phyloP scores from a whole-genome alignment of 140 eudicot species.

The Flaveria floridana region DNA sequence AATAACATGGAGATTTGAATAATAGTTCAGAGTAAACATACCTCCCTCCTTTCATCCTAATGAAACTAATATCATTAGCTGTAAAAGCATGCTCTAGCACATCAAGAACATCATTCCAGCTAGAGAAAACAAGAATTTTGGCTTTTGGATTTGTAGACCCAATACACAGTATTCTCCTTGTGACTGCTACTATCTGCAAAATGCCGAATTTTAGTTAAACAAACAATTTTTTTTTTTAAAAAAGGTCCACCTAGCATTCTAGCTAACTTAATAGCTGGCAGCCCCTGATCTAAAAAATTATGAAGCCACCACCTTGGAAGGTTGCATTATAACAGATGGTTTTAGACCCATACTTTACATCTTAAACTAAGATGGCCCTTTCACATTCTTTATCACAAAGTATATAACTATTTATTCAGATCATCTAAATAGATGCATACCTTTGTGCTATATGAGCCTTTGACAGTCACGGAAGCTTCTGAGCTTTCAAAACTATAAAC shows the following conservation, averaged over 20 bases:
- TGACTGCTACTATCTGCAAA: constrained; percentile 80
- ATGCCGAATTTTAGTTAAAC: constrained; percentile 11
- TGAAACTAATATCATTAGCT: constrained; percentile 67
- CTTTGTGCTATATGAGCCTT: constrained; percentile 97
- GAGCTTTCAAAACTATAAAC: constrained; percentile 33
- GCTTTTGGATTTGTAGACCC: constrained; percentile 57
- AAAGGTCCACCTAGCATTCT: neutral
- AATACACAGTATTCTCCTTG: constrained; percentile 84
- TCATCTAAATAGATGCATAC: constrained; percentile 28
- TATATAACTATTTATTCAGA: neutral
- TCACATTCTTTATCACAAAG: constrained; percentile 2
- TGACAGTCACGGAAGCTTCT: constrained; percentile 63
- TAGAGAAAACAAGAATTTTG: constrained; percentile 88
- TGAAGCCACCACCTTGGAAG: neutral
- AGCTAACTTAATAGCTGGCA: constrained; percentile 3
- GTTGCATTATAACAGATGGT: neutral
- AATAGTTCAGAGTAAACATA: constrained; percentile 24
- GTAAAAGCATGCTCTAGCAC: constrained; percentile 84
- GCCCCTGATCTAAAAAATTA: neutral
- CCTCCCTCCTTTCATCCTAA: constrained; percentile 99
- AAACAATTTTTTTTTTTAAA: neutral
- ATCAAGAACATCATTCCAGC: constrained; percentile 98
- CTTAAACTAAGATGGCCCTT: neutral
- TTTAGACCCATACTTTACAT: neutral
- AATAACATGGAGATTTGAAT: neutral